Percentiles rank a stretch among this genome's conserved stretches.
These are phyloP conservation scores for Phytophthora parvispora DNA, from an alignment of 352 stramenopile species.

Conservation along the genomic window DNA sequence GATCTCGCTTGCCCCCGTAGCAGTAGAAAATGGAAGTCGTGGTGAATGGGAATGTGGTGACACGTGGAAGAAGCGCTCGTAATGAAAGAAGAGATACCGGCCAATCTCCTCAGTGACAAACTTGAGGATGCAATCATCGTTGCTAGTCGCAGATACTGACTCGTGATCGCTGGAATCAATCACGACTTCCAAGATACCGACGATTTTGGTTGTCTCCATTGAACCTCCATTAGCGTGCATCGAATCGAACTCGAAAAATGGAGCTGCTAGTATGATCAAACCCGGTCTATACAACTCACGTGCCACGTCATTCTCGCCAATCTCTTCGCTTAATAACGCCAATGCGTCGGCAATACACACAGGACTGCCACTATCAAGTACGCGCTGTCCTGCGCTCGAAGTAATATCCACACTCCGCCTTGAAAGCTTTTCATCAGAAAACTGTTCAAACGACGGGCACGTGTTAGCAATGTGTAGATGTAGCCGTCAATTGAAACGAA, in stretches of 20 bases:
- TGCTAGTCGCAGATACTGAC: slow-evolving; percentile 41
- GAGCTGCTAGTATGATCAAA: slow-evolving; percentile 62
- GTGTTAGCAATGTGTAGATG: neutral
- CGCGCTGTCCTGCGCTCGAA: slow-evolving; percentile 37
- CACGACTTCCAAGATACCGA: slow-evolving; percentile 76
- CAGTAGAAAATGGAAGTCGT: slow-evolving; percentile 7
- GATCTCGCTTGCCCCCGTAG: slow-evolving; percentile 1
- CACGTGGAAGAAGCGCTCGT: slow-evolving; percentile 71
- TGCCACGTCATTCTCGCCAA: slow-evolving; percentile 31
- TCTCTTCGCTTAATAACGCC: slow-evolving; percentile 17
- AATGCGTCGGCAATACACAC: slow-evolving; percentile 34
- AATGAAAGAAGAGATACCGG: slow-evolving; percentile 84
- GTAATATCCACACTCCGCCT: slow-evolving; percentile 43
- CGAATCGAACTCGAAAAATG: slow-evolving; percentile 37
- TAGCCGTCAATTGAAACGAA: neutral
- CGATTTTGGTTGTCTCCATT: slow-evolving; percentile 41
- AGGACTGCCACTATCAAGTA: slow-evolving; percentile 43
- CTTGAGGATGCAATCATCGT: slow-evolving; percentile 78
- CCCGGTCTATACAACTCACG: slow-evolving; percentile 48
- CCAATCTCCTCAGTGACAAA: slow-evolving; percentile 70
- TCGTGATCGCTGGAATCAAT: slow-evolving; percentile 37
- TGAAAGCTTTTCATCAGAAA: slow-evolving; percentile 67
- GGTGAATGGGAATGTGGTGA: neutral
- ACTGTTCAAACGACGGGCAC: slow-evolving; percentile 36
- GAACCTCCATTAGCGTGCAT: slow-evolving; percentile 18